Conservation (phyloP, 306 rosid genomes). For the Alnus rubra region DNA sequence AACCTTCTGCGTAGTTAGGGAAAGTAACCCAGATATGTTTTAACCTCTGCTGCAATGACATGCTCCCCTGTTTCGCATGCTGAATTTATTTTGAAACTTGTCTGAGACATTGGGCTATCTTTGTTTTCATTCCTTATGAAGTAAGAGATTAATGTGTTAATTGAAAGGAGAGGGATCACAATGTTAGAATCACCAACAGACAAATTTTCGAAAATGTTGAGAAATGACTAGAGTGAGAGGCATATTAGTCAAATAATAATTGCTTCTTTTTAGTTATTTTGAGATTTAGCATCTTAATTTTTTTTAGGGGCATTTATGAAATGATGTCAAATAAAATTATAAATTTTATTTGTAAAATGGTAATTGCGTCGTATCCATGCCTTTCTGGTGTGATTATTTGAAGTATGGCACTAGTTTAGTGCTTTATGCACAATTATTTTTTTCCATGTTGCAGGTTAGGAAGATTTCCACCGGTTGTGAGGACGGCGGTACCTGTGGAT, state of each 20-base stretch:
- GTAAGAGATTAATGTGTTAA: not conserved
- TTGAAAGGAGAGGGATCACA: not conserved
- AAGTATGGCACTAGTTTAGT: conserved; percentile 23
- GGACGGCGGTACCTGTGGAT: conserved; percentile 97
- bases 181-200: not conserved
- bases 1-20: not conserved
- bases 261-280: not conserved
- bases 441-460: conserved; percentile 60
- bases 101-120: too few species aligned
- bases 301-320: not conserved
- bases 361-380: not conserved
- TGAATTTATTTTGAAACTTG: not conserved
- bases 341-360: not conserved
- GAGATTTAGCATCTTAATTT: not conserved
- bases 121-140: not conserved
- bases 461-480: conserved; percentile 88
- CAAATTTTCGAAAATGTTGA: not conserved
- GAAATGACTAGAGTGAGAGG: not conserved
- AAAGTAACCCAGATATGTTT: not conserved
- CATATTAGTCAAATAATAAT: not conserved
- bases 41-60: too few species aligned
- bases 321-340: not conserved
- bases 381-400: conserved; percentile 5
- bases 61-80: not conserved
- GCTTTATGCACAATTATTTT: not conserved